Percentiles rank a stretch among this genome's conserved stretches.
These are phyloP conservation scores for Warburgia ugandensis DNA, from an alignment of 164 flowering plant genomes.

Conservation along the genomic window DNA sequence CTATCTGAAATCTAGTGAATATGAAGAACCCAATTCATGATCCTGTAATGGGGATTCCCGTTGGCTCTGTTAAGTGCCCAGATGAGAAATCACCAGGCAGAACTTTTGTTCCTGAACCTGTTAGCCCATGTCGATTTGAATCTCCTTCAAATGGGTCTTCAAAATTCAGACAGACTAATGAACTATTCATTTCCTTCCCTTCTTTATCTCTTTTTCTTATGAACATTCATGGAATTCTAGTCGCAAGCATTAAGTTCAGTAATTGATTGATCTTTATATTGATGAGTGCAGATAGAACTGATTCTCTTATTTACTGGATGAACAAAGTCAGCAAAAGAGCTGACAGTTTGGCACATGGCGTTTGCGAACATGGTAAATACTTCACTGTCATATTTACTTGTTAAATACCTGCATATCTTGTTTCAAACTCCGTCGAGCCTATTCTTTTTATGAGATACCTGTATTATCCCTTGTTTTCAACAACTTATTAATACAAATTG, in stretches of 20 bases:
- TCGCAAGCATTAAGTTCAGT: not conserved
- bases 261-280: not conserved
- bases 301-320: slow-evolving; percentile 19
- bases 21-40: slow-evolving; percentile 6
- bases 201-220: not conserved
- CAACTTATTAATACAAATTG: no score
- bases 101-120: not conserved
- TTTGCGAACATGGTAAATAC: slow-evolving; percentile 47
- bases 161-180: slow-evolving; percentile 9
- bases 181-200: not conserved
- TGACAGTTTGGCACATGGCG: slow-evolving; percentile 28
- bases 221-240: not conserved
- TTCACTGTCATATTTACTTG: not conserved
- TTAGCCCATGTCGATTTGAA: slow-evolving; percentile 1
- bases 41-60: slow-evolving; percentile 9
- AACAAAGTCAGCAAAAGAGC: slow-evolving; percentile 36
- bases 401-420: no score
- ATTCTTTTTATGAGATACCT: no score
- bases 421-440: no score
- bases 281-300: slow-evolving; percentile 24
- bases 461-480: no score
- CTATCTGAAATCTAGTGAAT: not conserved
- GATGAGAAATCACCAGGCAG: not conserved
- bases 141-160: slow-evolving; percentile 5
- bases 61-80: not conserved